These are phyloP conservation scores for Nephelium lappaceum DNA, from an alignment of 345 rosid species.

Conservation along the genomic window DNA sequence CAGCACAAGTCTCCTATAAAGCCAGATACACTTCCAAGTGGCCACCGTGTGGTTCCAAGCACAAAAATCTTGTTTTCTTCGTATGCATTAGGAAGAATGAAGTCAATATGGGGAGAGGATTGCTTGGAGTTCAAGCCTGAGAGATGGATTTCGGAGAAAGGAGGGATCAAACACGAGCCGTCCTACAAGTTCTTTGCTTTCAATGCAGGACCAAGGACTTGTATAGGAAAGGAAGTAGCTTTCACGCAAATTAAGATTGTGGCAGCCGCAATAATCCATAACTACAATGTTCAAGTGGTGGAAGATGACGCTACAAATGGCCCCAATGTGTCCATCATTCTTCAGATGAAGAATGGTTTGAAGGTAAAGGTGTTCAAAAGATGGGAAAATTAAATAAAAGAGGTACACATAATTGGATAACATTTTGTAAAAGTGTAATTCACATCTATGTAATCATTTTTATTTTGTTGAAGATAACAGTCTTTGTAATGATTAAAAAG, in stretches of 20 bases:
- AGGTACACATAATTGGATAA: too few species aligned
- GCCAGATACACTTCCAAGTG: slow-evolving; percentile 49
- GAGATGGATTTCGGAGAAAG: slow-evolving; percentile 39
- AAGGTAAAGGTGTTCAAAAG: slow-evolving; percentile 40
- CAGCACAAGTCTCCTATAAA: slow-evolving; percentile 29
- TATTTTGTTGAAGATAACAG: too few species aligned
- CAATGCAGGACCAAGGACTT: too few species aligned
- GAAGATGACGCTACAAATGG: slow-evolving; percentile 35
- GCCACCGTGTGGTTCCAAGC: slow-evolving; percentile 34
- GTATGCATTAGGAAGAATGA: slow-evolving; percentile 46
- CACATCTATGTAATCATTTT: too few species aligned
- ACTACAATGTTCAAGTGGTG: slow-evolving; percentile 42
- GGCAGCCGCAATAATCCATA: slow-evolving; percentile 44
- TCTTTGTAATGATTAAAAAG: too few species aligned
- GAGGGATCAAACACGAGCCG: slow-evolving; percentile 25
- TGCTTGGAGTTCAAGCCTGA: slow-evolving; percentile 48
- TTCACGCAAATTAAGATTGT: slow-evolving; percentile 54
- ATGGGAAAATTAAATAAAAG: neutral
- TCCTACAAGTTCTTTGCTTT: slow-evolving; percentile 54
- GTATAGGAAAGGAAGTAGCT: slow-evolving; percentile 42
- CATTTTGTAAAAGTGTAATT: too few species aligned
- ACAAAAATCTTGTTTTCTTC: slow-evolving; percentile 32
- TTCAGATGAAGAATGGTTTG: slow-evolving; percentile 55
- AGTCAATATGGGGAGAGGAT: slow-evolving; percentile 43
- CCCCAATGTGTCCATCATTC: slow-evolving; percentile 41